Conservation (phyloP, 768 basidiomycete species). For the Tylopilus sp. region DNA sequence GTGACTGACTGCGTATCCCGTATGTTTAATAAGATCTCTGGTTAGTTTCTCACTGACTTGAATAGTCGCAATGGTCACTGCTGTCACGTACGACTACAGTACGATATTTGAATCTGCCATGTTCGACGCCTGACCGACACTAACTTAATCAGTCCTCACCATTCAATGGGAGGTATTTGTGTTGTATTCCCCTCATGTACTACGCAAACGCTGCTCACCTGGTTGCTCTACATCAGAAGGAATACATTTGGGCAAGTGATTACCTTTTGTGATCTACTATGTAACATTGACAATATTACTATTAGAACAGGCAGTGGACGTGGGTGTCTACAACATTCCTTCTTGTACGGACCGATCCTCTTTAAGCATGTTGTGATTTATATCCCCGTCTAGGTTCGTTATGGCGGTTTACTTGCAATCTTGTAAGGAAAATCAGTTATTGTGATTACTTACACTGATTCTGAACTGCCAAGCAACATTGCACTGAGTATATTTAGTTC, state of each 20-base stretch:
- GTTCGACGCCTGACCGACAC: background rate
- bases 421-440: background rate
- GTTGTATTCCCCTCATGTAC: background rate
- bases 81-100: slow-evolving; percentile 5
- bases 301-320: slow-evolving; percentile 7
- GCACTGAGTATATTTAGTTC: background rate
- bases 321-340: slow-evolving; percentile 4
- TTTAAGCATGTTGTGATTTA: background rate
- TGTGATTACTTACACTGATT: background rate
- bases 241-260: slow-evolving; percentile 5
- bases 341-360: background rate
- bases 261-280: background rate
- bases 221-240: background rate
- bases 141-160: slow-evolving; percentile 2
- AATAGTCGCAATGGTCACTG: slow-evolving; percentile 1
- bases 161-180: slow-evolving; percentile 4
- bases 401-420: background rate
- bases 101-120: background rate
- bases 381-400: slow-evolving; percentile 5
- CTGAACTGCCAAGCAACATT: background rate
- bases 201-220: background rate
- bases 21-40: background rate
- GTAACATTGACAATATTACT: background rate
- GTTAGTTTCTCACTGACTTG: background rate
- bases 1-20: too few relatives aligned